Evolutionary conservation across 176 grass and related monocot genomes (phyloP).

Genomic region (Hordeum marinum): DNA sequence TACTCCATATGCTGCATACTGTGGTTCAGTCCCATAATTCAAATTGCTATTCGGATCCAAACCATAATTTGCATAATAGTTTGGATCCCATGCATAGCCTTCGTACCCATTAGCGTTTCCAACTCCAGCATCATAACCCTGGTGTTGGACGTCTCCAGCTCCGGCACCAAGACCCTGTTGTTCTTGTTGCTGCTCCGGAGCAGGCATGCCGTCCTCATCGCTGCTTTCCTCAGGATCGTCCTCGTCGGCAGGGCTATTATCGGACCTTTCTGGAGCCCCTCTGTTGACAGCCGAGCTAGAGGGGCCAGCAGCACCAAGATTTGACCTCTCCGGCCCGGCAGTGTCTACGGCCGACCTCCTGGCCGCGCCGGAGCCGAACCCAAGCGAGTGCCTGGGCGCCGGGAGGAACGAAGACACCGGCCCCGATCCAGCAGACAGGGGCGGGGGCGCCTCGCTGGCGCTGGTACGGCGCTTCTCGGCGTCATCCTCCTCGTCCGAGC

Average conservation of each 20-base stretch:
- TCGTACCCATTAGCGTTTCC: constrained; percentile 28
- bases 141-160: constrained; percentile 31
- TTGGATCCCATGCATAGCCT: constrained; percentile 51
- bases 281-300: background rate
- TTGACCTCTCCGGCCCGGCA: constrained; percentile 20
- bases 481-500: constrained; percentile 57
- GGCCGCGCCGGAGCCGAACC: constrained; percentile 36
- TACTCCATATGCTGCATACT: constrained; percentile 30
- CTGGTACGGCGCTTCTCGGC: constrained; percentile 36
- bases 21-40: constrained; percentile 26
- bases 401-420: constrained; percentile 78
- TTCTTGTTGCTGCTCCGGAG: constrained; percentile 29
- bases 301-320: background rate
- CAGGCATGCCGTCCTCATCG: constrained; percentile 27
- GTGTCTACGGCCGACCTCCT: constrained; percentile 36
- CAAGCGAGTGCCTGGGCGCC: constrained; percentile 70
- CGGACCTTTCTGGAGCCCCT: background rate
- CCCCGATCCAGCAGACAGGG: constrained; percentile 23
- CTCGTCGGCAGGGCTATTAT: background rate
- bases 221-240: background rate
- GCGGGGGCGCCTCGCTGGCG: constrained; percentile 17
- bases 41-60: constrained; percentile 39
- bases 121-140: constrained; percentile 33
- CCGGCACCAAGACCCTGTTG: constrained; percentile 11
- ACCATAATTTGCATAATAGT: constrained; percentile 36